A percentile compares a stretch with the other conserved stretches of the same genome.
Conservation (phyloP, 768 basidiomycete species). For the Tubosaeta brunneosetosa region DNA sequence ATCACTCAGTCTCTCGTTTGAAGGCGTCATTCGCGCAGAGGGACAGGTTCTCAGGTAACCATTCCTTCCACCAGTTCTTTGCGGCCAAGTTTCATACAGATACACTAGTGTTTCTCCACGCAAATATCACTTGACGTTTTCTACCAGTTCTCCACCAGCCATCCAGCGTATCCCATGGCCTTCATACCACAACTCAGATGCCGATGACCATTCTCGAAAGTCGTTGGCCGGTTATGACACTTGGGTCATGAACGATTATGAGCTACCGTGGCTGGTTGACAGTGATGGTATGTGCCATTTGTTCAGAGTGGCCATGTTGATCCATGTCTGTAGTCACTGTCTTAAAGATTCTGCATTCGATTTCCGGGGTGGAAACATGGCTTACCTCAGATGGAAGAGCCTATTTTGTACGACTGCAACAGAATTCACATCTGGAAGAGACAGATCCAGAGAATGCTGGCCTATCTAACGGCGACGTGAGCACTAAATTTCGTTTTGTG, state of each 20-base stretch:
- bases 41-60: constrained; percentile 65
- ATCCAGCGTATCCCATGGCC: constrained; percentile 88
- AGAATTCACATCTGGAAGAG: constrained; percentile 24
- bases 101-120: constrained; percentile 66
- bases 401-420: constrained; percentile 68
- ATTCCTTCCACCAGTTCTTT: constrained; percentile 1
- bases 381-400: constrained; percentile 80
- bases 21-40: constrained; percentile 78
- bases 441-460: constrained; percentile 34
- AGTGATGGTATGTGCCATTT: constrained; percentile 50
- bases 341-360: constrained; percentile 53
- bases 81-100: constrained; percentile 1
- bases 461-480: constrained; percentile 46
- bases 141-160: constrained; percentile 68
- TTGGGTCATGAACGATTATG: constrained; percentile 63
- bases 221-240: constrained; percentile 54
- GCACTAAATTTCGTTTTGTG: constrained; percentile 6
- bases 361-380: constrained; percentile 71
- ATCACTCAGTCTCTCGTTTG: constrained; percentile 64
- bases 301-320: not conserved
- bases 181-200: constrained; percentile 38
- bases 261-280: constrained; percentile 73
- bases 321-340: constrained; percentile 49
- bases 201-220: constrained; percentile 30
- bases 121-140: constrained; percentile 63